Conservation (phyloP, 2,329 filamentous ascomycete genomes). For the Beauveria varroae region DNA sequence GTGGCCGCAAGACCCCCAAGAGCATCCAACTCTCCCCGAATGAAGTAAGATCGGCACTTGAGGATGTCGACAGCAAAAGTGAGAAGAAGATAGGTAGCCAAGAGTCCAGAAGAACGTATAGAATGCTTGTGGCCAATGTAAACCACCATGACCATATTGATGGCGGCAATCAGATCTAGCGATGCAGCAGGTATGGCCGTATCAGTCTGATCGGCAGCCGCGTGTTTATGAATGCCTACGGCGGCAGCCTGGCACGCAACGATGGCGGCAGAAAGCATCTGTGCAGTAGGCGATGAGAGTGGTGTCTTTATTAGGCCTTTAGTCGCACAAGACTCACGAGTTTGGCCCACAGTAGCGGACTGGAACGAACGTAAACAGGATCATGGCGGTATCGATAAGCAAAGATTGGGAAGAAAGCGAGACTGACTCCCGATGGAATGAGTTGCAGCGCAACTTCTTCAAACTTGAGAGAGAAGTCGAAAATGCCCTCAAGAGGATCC, state of each 20-base stretch:
- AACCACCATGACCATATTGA: background rate
- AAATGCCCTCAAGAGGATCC: background rate
- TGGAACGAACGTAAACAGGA: background rate
- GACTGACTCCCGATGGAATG: background rate
- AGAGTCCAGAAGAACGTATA: slow-evolving; percentile 23
- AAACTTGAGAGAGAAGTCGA: background rate
- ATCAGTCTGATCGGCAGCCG: background rate
- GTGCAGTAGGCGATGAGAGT: background rate
- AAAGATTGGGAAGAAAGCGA: background rate
- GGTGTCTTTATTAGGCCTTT: too few relatives aligned
- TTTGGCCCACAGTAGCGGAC: background rate
- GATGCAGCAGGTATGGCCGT: background rate
- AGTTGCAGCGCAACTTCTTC: background rate
- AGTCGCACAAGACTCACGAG: background rate
- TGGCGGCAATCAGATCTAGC: background rate
- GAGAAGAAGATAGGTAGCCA: slow-evolving; percentile 24
- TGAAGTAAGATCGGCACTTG: slow-evolving; percentile 24
- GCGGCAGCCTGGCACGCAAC: background rate
- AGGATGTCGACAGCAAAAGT: slow-evolving; percentile 26
- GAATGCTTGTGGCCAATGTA: slow-evolving; percentile 24
- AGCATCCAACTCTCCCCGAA: slow-evolving; percentile 16
- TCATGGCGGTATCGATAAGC: background rate
- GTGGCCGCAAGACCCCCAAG: slow-evolving; percentile 22
- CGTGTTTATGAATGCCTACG: background rate
- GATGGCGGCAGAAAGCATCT: background rate